A percentile compares a stretch with the other conserved stretches of the same genome.
phyloP scores from a whole-genome alignment of 306 rosid species.

The Prunus armeniaca region DNA sequence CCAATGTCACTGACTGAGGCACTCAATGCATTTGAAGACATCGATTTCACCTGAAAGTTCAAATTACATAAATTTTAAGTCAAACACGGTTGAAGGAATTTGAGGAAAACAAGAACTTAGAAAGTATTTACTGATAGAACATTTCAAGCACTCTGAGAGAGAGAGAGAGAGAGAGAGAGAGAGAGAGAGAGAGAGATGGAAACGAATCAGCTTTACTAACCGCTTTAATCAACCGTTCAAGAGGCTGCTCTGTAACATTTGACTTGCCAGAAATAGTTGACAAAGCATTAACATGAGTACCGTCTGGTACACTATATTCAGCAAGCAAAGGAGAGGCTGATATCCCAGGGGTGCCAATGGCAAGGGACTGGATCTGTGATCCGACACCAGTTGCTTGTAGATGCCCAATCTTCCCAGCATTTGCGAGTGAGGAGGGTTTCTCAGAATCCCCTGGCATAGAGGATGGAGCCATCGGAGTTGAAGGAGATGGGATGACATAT shows the following conservation, averaged over 20 bases:
- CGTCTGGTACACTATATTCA: conserved; percentile 69
- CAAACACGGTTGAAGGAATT: neutral
- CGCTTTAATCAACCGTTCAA: conserved; percentile 72
- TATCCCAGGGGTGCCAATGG: conserved; percentile 92
- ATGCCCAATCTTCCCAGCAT: conserved; percentile 59
- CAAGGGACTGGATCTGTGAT: conserved; percentile 71
- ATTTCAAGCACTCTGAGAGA: neutral
- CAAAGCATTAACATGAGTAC: conserved; percentile 48
- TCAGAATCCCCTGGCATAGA: conserved; percentile 73
- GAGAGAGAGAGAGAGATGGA: conserved; percentile 2
- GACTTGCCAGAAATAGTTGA: conserved; percentile 58
- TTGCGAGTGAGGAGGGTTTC: conserved; percentile 67
- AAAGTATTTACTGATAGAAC: neutral
- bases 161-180: neutral
- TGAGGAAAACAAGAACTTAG: neutral
- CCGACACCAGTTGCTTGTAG: conserved; percentile 50
- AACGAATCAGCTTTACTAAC: conserved; percentile 46
- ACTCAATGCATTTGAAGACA: conserved; percentile 56
- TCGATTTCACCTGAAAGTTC: conserved; percentile 66
- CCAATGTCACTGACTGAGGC: conserved; percentile 72
- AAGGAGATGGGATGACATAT: conserved; percentile 72
- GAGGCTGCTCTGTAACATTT: conserved; percentile 67
- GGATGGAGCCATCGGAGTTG: conserved; percentile 85
- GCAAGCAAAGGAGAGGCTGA: conserved; percentile 94
- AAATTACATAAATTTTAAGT: neutral